Evolutionary conservation across 1,284 basidiomycete species (phyloP), one percentile per base, ranked within the genome.

Genomic region (Amylostereum chailletii): DNA sequence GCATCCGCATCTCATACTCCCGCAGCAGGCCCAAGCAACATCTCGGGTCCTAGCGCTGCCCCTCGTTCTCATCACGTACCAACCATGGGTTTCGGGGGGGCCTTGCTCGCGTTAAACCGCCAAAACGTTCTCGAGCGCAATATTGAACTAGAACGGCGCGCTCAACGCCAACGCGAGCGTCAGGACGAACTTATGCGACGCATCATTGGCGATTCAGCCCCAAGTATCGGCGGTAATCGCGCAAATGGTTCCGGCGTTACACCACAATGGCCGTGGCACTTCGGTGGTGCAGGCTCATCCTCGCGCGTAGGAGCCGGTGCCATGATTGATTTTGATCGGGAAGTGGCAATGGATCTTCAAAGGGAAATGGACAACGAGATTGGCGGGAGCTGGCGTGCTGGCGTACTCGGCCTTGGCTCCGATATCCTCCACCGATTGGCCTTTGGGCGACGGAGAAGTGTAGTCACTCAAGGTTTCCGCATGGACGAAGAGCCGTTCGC

Each of bases 81-180:
- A 29, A 53, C 66, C 3, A 76, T 86, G 69, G 80, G 80, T 30
- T 64, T 87, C 31, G 85, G 85, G 19, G 85, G 85, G n/a, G 83
- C 79, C 1, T 57, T 87, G 2, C 66, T 86, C 7, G 70, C 81
- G 2, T 57, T 66, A 6, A 66, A 63, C 44, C 56, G 62, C 34
- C 65, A 64, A 45, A 57, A 36, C 47, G 38, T n/a, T 42, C 57
- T 49, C 11, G 51, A 55, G 43, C 51, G 55, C 39, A 51, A 46
- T 50, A 36, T 69, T 60, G 58, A 61, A 48, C 11, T 47, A 31
- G 30, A 55, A 32, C 54, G 50, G 5, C 47, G 48, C 38, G 48
- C 46, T 8, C 51, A 52, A 5, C 51, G 54, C 26, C 46, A 54
- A 44, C 46, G 47, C 31, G 45, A 51, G 34, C 42, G 51, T 5